Percentiles rank a stretch among this genome's conserved stretches.
Evolutionary conservation across 306 rosid species (phyloP).

Genomic region (Corylus heterophylla): DNA sequence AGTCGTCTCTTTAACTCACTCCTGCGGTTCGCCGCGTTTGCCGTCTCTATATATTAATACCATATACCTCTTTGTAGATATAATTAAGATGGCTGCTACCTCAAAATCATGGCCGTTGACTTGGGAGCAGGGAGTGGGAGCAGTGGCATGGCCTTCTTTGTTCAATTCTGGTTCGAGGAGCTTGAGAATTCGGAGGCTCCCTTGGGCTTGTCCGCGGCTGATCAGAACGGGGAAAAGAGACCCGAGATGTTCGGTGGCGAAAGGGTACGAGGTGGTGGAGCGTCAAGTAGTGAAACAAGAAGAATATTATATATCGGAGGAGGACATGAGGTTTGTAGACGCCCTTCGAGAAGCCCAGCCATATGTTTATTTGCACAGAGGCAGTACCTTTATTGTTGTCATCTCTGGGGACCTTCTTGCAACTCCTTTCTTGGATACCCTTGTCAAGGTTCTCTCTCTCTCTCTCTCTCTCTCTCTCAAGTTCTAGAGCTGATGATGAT

Average conservation of each 20-base stretch:
- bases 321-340: slow-evolving; percentile 51
- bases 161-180: slow-evolving; percentile 7
- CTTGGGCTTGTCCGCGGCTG: not conserved
- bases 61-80: not conserved
- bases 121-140: slow-evolving; percentile 3
- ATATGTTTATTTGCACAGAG: slow-evolving; percentile 49
- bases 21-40: slow-evolving; percentile 34
- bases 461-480: not conserved
- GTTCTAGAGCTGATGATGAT: too few species aligned
- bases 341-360: slow-evolving; percentile 71
- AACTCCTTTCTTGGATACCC: slow-evolving; percentile 40
- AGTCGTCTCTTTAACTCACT: not conserved
- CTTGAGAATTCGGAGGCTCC: not conserved
- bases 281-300: not conserved
- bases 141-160: slow-evolving; percentile 8
- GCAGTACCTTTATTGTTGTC: slow-evolving; percentile 49
- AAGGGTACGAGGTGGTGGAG: slow-evolving; percentile 29
- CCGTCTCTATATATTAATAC: not conserved
- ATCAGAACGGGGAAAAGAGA: slow-evolving; percentile 20
- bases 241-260: not conserved
- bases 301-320: slow-evolving; percentile 30
- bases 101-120: slow-evolving; percentile 33
- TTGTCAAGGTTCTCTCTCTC: slow-evolving; percentile 50
- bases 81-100: slow-evolving; percentile 27
- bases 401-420: slow-evolving; percentile 57